Evolutionary conservation across 2,329 filamentous ascomycete genomes (phyloP).

Genomic region (Colletotrichum sublineola): DNA sequence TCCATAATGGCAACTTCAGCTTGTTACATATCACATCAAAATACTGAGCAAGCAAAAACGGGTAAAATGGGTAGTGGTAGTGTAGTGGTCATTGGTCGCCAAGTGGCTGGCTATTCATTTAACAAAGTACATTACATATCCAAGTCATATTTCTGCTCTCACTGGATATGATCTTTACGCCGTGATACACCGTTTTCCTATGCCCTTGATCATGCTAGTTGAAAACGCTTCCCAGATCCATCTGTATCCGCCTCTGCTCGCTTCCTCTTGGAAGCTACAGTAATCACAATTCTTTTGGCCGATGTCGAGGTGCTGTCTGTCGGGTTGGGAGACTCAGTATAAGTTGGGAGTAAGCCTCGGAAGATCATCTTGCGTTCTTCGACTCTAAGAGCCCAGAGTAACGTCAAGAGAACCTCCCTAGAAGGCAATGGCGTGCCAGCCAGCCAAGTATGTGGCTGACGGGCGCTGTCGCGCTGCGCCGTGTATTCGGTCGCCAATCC

Average conservation of each 20-base stretch:
- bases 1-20: neutral
- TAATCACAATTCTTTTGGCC: slow-evolving; percentile 21
- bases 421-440: slow-evolving; percentile 58
- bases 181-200: slow-evolving; percentile 25
- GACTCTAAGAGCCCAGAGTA: slow-evolving; percentile 61
- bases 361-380: slow-evolving; percentile 55
- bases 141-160: neutral
- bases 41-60: neutral
- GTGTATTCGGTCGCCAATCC: slow-evolving; percentile 50
- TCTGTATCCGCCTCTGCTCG: slow-evolving; percentile 14
- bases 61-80: neutral
- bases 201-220: slow-evolving; percentile 28
- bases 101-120: slow-evolving; percentile 17
- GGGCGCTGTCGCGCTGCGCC: slow-evolving; percentile 54
- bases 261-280: slow-evolving; percentile 34
- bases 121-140: slow-evolving; percentile 24
- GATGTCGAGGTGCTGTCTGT: slow-evolving; percentile 19
- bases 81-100: slow-evolving; percentile 20
- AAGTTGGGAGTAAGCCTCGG: slow-evolving; percentile 2
- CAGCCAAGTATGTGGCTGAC: slow-evolving; percentile 54
- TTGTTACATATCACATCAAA: neutral
- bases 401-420: slow-evolving; percentile 61
- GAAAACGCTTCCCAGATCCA: slow-evolving; percentile 36
- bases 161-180: slow-evolving; percentile 14
- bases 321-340: slow-evolving; percentile 4